Conservation (phyloP, 106 monocot species). For the Triglochin maritima region DNA sequence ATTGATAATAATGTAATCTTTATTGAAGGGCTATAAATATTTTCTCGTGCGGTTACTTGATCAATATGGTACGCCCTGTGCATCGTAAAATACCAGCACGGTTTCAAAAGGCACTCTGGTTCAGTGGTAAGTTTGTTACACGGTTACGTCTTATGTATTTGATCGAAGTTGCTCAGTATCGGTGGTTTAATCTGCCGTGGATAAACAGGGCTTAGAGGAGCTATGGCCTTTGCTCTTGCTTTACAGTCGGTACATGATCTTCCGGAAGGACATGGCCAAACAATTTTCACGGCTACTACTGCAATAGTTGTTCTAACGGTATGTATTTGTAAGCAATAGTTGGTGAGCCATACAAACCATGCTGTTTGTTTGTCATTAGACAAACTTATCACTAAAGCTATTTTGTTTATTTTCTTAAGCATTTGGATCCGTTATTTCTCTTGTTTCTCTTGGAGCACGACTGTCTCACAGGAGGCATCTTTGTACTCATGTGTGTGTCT, state of each 20-base stretch:
- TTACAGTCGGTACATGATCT: slow-evolving; percentile 94
- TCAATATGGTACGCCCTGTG: slow-evolving; percentile 75
- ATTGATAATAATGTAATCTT: neutral
- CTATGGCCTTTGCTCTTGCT: slow-evolving; percentile 99
- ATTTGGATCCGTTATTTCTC: no score
- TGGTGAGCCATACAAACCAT: no score
- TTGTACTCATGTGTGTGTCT: no score
- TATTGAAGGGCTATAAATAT: slow-evolving; percentile 84
- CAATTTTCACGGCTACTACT: slow-evolving; percentile 90
- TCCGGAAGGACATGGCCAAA: slow-evolving; percentile 93
- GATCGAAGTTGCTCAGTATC: neutral
- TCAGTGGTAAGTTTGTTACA: slow-evolving; percentile 56
- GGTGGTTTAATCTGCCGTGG: neutral
- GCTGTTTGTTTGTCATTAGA: no score
- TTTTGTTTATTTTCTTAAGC: no score
- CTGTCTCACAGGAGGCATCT: no score
- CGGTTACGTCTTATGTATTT: neutral
- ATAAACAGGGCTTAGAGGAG: slow-evolving; percentile 83
- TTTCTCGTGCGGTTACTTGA: slow-evolving; percentile 80
- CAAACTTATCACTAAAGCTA: no score
- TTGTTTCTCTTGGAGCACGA: no score
- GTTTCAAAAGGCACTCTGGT: slow-evolving; percentile 98
- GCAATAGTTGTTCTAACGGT: slow-evolving; percentile 94
- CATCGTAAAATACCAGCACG: slow-evolving; percentile 62
- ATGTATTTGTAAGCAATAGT: slow-evolving; percentile 1